Evolutionary conservation across 306 rosid genomes (phyloP).

Genomic region (Comarum palustre): DNA sequence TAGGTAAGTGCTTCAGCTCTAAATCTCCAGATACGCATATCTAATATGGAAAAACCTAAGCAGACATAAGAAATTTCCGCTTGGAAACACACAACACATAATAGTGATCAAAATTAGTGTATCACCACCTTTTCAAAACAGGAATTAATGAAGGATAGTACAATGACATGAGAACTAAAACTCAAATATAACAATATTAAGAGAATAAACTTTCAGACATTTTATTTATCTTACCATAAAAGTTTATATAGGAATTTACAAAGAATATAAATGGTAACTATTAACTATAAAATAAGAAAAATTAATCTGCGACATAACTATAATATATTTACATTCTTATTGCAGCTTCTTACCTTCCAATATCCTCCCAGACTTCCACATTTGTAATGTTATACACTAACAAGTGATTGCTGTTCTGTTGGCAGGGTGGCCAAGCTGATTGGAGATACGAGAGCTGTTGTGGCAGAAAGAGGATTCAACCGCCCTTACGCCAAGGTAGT

Average conservation of each 20-base stretch:
- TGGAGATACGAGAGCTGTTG: slow-evolving; percentile 84
- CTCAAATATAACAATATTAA: too few species aligned
- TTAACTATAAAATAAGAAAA: too few species aligned
- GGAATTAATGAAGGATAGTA: neutral
- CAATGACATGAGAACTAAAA: neutral
- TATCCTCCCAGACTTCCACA: neutral
- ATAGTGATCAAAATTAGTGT: neutral
- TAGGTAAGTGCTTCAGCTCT: slow-evolving; percentile 32
- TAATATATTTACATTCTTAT: too few species aligned
- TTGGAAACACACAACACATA: neutral
- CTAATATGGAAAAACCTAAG: neutral
- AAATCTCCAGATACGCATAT: neutral
- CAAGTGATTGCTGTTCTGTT: neutral
- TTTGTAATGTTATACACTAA: slow-evolving; percentile 10
- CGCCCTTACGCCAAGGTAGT: slow-evolving; percentile 68
- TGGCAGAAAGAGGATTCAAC: slow-evolving; percentile 86
- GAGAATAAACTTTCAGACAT: too few species aligned
- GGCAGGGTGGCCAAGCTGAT: slow-evolving; percentile 85
- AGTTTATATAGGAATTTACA: too few species aligned
- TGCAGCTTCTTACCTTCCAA: neutral
- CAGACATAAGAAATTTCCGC: neutral
- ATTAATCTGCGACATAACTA: too few species aligned
- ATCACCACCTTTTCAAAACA: neutral
- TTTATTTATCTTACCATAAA: too few species aligned
- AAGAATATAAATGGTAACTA: too few species aligned